Conservation (phyloP, 768 basidiomycete species). For the Austroboletus eburneus region DNA sequence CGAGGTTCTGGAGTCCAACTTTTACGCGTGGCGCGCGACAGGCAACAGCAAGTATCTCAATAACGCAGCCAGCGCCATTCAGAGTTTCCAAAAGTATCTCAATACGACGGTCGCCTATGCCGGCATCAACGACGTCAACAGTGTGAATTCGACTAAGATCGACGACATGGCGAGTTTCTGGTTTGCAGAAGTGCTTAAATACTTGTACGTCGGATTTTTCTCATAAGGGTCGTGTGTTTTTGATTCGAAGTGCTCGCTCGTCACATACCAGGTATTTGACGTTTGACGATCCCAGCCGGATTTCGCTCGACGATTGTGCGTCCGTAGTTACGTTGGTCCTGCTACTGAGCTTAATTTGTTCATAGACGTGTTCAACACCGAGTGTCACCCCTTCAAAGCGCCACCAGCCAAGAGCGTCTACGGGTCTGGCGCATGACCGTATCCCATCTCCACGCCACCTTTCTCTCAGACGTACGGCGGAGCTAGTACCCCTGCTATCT, state of each 20-base stretch:
- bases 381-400: constrained; percentile 64
- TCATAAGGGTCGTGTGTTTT: too few relatives aligned
- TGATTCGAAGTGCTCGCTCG: too few relatives aligned
- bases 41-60: constrained; percentile 66
- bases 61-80: constrained; percentile 54
- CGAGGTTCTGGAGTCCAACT: constrained; percentile 80
- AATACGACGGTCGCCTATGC: constrained; percentile 45
- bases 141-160: constrained; percentile 37
- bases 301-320: constrained; percentile 62
- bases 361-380: constrained; percentile 68
- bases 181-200: constrained; percentile 75
- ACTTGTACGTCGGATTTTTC: constrained; percentile 44
- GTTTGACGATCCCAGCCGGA: constrained; percentile 64
- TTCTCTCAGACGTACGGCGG: background rate
- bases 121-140: constrained; percentile 55
- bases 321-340: too few relatives aligned
- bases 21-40: constrained; percentile 72
- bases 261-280: constrained; percentile 62
- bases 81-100: constrained; percentile 57
- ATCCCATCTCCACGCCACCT: background rate
- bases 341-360: background rate
- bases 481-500: constrained; percentile 4
- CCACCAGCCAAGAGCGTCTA: constrained; percentile 40
- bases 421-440: constrained; percentile 23
- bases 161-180: constrained; percentile 67